Evolutionary conservation across 2,329 filamentous ascomycete genomes (phyloP), one percentile per base, ranked within the genome.

Genomic region (Microdochium nivale): DNA sequence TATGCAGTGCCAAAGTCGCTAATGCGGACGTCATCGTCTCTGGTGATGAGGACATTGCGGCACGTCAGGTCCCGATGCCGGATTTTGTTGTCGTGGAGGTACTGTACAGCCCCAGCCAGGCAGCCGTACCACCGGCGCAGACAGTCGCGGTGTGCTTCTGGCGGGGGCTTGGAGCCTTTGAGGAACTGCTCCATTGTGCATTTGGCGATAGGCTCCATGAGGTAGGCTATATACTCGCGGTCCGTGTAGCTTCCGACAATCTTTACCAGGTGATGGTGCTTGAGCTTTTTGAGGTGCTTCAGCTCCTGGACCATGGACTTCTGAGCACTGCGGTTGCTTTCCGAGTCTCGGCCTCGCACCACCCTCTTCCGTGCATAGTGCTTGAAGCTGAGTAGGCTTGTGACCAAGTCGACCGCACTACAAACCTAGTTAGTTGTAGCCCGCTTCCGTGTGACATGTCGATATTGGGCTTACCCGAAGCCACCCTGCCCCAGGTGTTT

Each of bases 201-300:
- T 2, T 52, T 33, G 21, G 55, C 55, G 19, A 57, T 51, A 13
- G 55, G 55, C 32, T 52, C 47, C 55, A 57, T 57, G 25, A 57
- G 24, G 30, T 57, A 57, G 14, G 55, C 52, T 37, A 57, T 57
- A 19, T 54, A 57, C 14, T 57, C 47, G 16, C 25, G 47, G 24
- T 57, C 55, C 16, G 52, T 57, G 43, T 57, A 57, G 44, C 55
- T 57, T 7, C 54, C 54, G 21, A 57, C 52, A 24, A 57, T 56
- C 32, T 52, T 37, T 14, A 57, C 55, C 7, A 57, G 51, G 30
- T 57, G 55, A 5, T 47, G 51, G 33, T 57, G 55, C 19, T 43
- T 25, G 21, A 52, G 37, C n/a, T 14, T n/a, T 30, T 49, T 53
- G 21, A 55, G 50, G 19, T 53, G 35, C 11, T 33, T 32, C 14